Evolutionary conservation across 2,329 filamentous ascomycete species (phyloP).

Genomic region (Lasiodiplodia sp.): DNA sequence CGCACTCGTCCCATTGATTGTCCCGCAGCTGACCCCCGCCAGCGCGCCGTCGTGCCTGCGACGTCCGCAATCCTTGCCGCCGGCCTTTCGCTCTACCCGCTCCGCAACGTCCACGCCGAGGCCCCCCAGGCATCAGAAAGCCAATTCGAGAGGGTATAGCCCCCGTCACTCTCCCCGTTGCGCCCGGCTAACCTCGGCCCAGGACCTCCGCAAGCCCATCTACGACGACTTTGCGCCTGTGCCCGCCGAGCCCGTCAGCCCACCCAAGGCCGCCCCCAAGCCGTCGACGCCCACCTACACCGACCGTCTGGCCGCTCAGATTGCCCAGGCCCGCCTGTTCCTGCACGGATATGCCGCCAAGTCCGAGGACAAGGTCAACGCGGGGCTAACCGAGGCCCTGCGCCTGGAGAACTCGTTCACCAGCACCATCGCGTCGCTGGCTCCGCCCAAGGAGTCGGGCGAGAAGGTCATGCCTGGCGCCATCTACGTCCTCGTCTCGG

Average conservation of each 20-base stretch:
- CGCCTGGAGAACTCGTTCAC: slow-evolving; percentile 89
- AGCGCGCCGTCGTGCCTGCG: slow-evolving; percentile 60
- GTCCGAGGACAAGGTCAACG: slow-evolving; percentile 84
- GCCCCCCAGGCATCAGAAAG: slow-evolving; percentile 36
- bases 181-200: slow-evolving; percentile 5
- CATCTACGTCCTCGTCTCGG: slow-evolving; percentile 90
- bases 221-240: slow-evolving; percentile 69
- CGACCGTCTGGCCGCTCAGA: slow-evolving; percentile 83
- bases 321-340: slow-evolving; percentile 80
- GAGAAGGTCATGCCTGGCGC: slow-evolving; percentile 89
- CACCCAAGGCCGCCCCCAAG: slow-evolving; percentile 44
- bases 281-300: slow-evolving; percentile 74
- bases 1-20: slow-evolving; percentile 30
- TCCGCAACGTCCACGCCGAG: slow-evolving; percentile 58
- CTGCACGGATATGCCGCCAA: slow-evolving; percentile 77
- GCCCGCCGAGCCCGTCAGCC: slow-evolving; percentile 38
- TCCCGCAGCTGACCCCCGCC: slow-evolving; percentile 32
- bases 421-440: slow-evolving; percentile 84
- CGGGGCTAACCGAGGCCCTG: slow-evolving; percentile 80
- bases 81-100: slow-evolving; percentile 56
- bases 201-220: slow-evolving; percentile 66
- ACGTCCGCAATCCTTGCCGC: slow-evolving; percentile 52
- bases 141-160: slow-evolving; percentile 13
- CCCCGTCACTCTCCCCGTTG: background rate
- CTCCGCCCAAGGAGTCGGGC: slow-evolving; percentile 82